Evolutionary conservation across 805 yeast genomes (phyloP).

Genomic region (Nakazawaea holstii): DNA sequence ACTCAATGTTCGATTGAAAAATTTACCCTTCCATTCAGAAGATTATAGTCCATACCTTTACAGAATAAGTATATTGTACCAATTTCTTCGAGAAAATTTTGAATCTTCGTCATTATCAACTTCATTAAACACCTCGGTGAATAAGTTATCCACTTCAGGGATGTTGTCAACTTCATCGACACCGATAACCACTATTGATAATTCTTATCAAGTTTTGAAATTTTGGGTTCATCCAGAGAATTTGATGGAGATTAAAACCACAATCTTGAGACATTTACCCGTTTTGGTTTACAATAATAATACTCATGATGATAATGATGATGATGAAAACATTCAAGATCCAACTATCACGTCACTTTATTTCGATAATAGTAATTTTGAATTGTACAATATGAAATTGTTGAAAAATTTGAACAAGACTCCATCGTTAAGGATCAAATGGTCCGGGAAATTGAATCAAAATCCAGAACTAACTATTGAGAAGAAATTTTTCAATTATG

Average conservation of each 20-base stretch:
- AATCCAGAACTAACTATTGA: constrained; percentile 70
- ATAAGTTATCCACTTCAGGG: constrained; percentile 38
- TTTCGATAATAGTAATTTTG: constrained; percentile 80
- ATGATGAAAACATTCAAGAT: constrained; percentile 48
- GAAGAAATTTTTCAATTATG: constrained; percentile 64
- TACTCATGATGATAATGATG: constrained; percentile 43
- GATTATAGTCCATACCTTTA: constrained; percentile 89
- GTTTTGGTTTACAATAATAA: constrained; percentile 69
- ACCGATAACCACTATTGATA: constrained; percentile 12
- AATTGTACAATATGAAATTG: constrained; percentile 79
- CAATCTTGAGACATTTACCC: constrained; percentile 88
- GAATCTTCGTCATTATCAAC: constrained; percentile 22
- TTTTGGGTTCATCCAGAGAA: constrained; percentile 98
- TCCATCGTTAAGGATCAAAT: constrained; percentile 78
- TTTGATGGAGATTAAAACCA: constrained; percentile 95
- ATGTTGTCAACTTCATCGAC: constrained; percentile 22
- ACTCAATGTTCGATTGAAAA: constrained; percentile 79
- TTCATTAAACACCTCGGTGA: constrained; percentile 39
- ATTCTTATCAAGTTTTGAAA: constrained; percentile 58
- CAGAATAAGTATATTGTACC: constrained; percentile 76
- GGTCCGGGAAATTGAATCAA: constrained; percentile 81
- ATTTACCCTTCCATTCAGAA: constrained; percentile 88
- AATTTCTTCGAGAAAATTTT: constrained; percentile 69
- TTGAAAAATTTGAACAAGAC: constrained; percentile 54
- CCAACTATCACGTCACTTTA: constrained; percentile 84